A percentile compares a stretch with the other conserved stretches of the same genome.
Evolutionary conservation across 352 stramenopile genomes (phyloP).

Genomic region (Phytophthora sojae): DNA sequence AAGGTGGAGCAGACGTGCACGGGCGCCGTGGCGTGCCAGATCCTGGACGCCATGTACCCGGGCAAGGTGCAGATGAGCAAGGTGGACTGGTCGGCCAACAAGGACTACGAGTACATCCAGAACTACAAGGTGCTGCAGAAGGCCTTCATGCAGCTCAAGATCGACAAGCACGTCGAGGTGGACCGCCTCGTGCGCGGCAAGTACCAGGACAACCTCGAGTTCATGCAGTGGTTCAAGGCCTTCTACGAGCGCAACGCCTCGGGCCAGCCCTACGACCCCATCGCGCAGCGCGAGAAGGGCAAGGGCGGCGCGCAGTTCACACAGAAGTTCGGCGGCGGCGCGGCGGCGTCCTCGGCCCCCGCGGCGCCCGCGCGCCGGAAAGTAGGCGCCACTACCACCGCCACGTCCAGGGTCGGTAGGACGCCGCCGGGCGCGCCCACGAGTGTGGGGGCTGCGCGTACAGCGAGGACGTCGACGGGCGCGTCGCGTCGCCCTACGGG

Average conservation of each 20-base stretch:
- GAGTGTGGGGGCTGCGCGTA: constrained; percentile 19
- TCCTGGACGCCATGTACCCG: constrained; percentile 96
- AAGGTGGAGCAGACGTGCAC: constrained; percentile 98
- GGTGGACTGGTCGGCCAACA: constrained; percentile 98
- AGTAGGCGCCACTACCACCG: constrained; percentile 29
- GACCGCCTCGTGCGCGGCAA: constrained; percentile 98
- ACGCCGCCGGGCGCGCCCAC: constrained; percentile 61
- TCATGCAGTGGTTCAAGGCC: constrained; percentile 98
- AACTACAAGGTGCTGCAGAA: constrained; percentile 99
- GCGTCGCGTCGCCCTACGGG: constrained; percentile 43
- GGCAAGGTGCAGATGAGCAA: constrained; percentile 96
- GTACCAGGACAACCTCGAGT: constrained; percentile 99
- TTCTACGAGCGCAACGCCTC: constrained; percentile 93
- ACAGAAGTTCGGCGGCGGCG: constrained; percentile 63
- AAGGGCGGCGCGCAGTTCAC: constrained; percentile 93
- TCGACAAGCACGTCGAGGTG: constrained; percentile 98
- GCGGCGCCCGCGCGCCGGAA: constrained; percentile 53
- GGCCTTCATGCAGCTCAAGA: constrained; percentile 96
- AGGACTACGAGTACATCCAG: constrained; percentile 98
- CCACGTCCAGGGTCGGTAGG: constrained; percentile 40
- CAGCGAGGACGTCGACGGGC: constrained; percentile 29
- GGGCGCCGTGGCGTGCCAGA: constrained; percentile 97
- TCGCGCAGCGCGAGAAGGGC: constrained; percentile 92
- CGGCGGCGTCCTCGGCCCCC: background rate
- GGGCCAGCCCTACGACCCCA: constrained; percentile 93